Conservation (phyloP, 2,329 filamentous ascomycete species). For the Microsporum canis region DNA sequence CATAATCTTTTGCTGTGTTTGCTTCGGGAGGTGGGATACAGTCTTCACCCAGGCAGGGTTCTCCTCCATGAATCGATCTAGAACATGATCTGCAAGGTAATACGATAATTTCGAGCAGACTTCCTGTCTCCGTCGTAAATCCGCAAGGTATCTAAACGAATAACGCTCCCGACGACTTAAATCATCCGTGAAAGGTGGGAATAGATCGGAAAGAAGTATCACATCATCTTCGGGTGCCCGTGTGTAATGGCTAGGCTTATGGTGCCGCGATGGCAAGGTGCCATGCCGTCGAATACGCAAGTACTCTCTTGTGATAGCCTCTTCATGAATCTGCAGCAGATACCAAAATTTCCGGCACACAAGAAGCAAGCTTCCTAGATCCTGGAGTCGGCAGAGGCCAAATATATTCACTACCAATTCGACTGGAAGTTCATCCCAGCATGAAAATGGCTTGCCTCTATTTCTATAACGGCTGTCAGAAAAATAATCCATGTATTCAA, state of each 20-base stretch:
- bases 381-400: conserved; percentile 28
- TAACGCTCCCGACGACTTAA: conserved; percentile 26
- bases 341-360: conserved; percentile 30
- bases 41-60: conserved; percentile 23
- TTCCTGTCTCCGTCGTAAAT: conserved; percentile 28
- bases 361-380: conserved; percentile 28
- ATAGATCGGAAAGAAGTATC: conserved; percentile 34
- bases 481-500: background rate
- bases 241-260: conserved; percentile 27
- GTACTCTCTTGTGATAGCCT: conserved; percentile 32
- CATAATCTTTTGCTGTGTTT: conserved; percentile 25
- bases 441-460: conserved; percentile 15
- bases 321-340: conserved; percentile 29
- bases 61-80: conserved; percentile 28
- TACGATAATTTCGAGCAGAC: conserved; percentile 30
- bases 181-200: conserved; percentile 28
- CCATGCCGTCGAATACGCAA: conserved; percentile 33
- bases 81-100: conserved; percentile 32
- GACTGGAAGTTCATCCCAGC: conserved; percentile 31
- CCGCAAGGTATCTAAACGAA: conserved; percentile 32
- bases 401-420: conserved; percentile 35
- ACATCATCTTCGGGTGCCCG: conserved; percentile 34
- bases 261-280: conserved; percentile 31
- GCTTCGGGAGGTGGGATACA: conserved; percentile 24
- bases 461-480: background rate